Evolutionary conservation across 495 filamentous ascomycete species (phyloP).

Genomic region (Neurospora sublineolata): DNA sequence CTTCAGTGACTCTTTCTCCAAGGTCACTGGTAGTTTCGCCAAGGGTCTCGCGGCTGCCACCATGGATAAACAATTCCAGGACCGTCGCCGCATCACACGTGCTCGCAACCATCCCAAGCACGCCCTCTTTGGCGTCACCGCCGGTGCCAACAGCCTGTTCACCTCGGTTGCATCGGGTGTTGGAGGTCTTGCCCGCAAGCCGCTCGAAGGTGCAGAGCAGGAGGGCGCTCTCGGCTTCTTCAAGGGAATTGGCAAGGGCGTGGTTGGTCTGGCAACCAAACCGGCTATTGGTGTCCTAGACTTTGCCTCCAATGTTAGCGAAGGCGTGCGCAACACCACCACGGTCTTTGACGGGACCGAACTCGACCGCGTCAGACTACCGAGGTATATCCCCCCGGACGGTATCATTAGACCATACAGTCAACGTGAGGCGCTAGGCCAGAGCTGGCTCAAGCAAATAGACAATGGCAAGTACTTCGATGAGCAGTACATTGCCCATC

Average conservation of each 20-base stretch:
- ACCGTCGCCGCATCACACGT: conserved; percentile 84
- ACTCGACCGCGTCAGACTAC: conserved; percentile 82
- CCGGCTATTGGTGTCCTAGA: conserved; percentile 95
- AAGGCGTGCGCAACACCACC: conserved; percentile 96
- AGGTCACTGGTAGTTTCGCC: conserved; percentile 90
- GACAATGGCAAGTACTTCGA: conserved; percentile 96
- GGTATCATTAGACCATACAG: conserved; percentile 92
- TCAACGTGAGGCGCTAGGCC: conserved; percentile 89
- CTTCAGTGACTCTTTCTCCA: conserved; percentile 89
- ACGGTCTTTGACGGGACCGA: conserved; percentile 94
- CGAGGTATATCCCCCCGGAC: conserved; percentile 82
- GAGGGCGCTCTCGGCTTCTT: conserved; percentile 89
- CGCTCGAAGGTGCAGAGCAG: conserved; percentile 90
- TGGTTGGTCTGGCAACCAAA: conserved; percentile 86
- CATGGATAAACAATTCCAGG: conserved; percentile 96
- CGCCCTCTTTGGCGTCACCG: conserved; percentile 89
- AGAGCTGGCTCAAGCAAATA: conserved; percentile 96
- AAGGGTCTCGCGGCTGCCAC: conserved; percentile 91
- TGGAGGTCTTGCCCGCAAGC: conserved; percentile 83
- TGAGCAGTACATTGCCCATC: conserved; percentile 91
- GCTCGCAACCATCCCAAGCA: conserved; percentile 93
- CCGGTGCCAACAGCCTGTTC: conserved; percentile 89
- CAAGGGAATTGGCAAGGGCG: conserved; percentile 92
- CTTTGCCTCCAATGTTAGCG: conserved; percentile 87
- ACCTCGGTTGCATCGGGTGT: conserved; percentile 86